Evolutionary conservation across 805 yeast species (phyloP), one percentile per base, ranked within the genome.

Genomic region (Yamadazyma olivae): DNA sequence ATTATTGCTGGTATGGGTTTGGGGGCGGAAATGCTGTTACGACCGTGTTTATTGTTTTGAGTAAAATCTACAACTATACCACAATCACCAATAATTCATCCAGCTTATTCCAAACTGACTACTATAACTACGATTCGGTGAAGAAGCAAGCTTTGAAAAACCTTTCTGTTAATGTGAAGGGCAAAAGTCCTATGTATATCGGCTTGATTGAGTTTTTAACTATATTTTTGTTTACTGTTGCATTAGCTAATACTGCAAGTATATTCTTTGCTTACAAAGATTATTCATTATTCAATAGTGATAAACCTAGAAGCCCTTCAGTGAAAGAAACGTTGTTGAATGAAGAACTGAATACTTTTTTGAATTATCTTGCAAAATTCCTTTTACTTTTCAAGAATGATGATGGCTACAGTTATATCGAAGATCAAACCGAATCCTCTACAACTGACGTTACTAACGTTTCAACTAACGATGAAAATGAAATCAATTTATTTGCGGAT

Each of bases 31-130:
- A 34, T 13, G 12, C 41, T 6, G 20, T 39, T 8, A 38, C 45
- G 8, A n/a, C 20, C 2, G 16, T 35, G 14, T 45, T 40, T 27
- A 32, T 42, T 3, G 27, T 41, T 13, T 28, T 56, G n/a, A 32
- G 51, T 27, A 52, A 56, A 35, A 25, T 57, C 21, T 36, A 41
- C 32, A 57, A 59, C 40, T 61, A 60, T 44, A 43, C 53, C 14
- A 41, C 50, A 5, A 46, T 57, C 13, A 48, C 51, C 32, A 49
- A 51, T 20, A 51, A 54, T 25, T 48, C 64, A n/a, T 62, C 64
- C 36, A 38, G 48, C 14, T 41, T 67, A 15, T 67, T 67, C 39
- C 53, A 59, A 12, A 53, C 69, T 0, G 65, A 64, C 44, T 56
- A 56, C 36, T 44, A 54, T 30, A 49, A 56, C 14, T 67, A 65